phyloP scores from a whole-genome alignment of 2,329 filamentous ascomycete genomes.

The Venturia pyrina region DNA sequence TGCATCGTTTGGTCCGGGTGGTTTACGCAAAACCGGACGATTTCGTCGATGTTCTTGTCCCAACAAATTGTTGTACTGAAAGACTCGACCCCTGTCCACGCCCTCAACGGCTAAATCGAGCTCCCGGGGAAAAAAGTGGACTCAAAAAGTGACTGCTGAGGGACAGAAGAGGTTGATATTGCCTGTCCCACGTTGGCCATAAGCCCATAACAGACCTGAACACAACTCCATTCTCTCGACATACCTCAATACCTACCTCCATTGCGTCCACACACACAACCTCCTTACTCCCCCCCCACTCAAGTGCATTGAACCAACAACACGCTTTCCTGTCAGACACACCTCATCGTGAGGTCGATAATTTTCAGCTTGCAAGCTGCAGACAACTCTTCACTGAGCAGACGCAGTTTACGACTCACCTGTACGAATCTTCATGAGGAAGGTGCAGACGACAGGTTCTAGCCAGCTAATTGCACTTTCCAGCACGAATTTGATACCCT shows the following conservation, averaged over 20 bases:
- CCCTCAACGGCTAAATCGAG: neutral
- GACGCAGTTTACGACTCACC: neutral
- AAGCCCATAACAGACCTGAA: neutral
- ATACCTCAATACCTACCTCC: neutral
- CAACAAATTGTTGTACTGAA: constrained; percentile 4
- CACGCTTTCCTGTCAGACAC: neutral
- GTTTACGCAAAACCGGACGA: neutral
- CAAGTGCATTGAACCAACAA: neutral
- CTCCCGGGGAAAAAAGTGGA: neutral
- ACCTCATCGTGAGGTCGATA: neutral
- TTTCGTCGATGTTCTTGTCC: neutral
- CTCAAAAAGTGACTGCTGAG: neutral
- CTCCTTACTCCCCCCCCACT: neutral
- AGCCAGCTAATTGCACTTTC: neutral
- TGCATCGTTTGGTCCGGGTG: neutral
- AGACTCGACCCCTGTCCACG: neutral
- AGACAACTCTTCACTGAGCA: constrained; percentile 9
- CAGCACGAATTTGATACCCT: constrained; percentile 9
- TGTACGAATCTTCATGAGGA: neutral
- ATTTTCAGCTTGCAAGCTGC: neutral
- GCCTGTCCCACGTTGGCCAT: neutral
- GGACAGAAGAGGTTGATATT: neutral
- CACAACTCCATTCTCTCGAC: neutral
- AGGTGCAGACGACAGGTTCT: too few relatives aligned
- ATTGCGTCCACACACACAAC: neutral